Evolutionary conservation across 768 basidiomycete species (phyloP).

Genomic region (Stropharia rugosoannulata): DNA sequence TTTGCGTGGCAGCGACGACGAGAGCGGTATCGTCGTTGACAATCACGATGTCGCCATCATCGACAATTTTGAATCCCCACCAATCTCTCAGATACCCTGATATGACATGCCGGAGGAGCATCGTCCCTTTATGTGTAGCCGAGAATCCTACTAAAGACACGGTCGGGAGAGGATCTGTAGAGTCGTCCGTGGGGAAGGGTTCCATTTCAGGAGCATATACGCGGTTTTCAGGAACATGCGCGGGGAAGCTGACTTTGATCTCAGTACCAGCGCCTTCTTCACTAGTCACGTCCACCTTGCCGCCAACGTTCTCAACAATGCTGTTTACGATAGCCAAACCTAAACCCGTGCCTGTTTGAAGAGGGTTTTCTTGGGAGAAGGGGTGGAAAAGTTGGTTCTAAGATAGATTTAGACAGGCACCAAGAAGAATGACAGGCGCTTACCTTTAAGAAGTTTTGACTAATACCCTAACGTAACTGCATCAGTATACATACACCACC

Average conservation of each 20-base stretch:
- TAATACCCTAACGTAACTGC: slow-evolving; percentile 65
- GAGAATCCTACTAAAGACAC: slow-evolving; percentile 78
- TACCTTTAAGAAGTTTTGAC: slow-evolving; percentile 88
- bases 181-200: slow-evolving; percentile 42
- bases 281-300: slow-evolving; percentile 93
- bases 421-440: neutral
- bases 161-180: slow-evolving; percentile 36
- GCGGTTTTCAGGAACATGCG: slow-evolving; percentile 45
- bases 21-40: slow-evolving; percentile 74
- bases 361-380: slow-evolving; percentile 94
- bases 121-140: slow-evolving; percentile 57
- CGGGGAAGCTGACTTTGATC: slow-evolving; percentile 82
- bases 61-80: slow-evolving; percentile 69
- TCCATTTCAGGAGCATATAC: slow-evolving; percentile 38
- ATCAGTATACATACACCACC: neutral
- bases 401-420: neutral
- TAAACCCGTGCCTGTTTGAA: slow-evolving; percentile 90
- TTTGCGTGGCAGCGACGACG: slow-evolving; percentile 55
- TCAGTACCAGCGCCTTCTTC: slow-evolving; percentile 90
- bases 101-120: slow-evolving; percentile 64
- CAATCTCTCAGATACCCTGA: slow-evolving; percentile 66
- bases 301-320: slow-evolving; percentile 84
- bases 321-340: slow-evolving; percentile 95
- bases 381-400: slow-evolving; percentile 96
- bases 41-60: slow-evolving; percentile 71